phyloP scores from a whole-genome alignment of 2,329 filamentous ascomycete genomes.

The Scleromitrula shiraiana region DNA sequence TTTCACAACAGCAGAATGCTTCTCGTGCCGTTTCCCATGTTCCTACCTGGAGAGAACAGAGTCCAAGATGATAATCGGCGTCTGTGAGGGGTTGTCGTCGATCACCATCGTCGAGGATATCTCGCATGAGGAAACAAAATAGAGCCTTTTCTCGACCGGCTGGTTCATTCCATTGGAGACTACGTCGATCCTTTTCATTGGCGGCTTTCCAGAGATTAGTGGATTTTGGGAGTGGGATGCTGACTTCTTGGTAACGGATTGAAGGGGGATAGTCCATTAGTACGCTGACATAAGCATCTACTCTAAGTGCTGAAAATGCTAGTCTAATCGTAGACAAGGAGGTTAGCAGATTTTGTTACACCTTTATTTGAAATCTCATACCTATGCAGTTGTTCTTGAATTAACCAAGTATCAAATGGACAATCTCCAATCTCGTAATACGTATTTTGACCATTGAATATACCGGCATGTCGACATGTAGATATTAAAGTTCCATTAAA shows the following conservation, averaged over 20 bases:
- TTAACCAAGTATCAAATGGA: slow-evolving; percentile 1
- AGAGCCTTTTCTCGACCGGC: slow-evolving; percentile 3
- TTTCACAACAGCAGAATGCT: slow-evolving; percentile 1
- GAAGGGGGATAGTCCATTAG: slow-evolving; percentile 1
- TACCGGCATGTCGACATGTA: neutral
- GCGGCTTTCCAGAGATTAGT: neutral
- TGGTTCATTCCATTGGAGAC: slow-evolving; percentile 3
- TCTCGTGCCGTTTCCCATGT: slow-evolving; percentile 5
- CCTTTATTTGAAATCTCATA: neutral
- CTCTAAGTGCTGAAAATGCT: neutral
- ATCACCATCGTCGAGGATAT: neutral
- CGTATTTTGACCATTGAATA: slow-evolving; percentile 4
- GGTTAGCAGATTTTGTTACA: too few species aligned
- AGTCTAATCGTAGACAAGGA: neutral
- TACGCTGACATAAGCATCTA: slow-evolving; percentile 2
- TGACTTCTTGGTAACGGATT: slow-evolving; percentile 5
- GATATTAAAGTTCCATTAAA: neutral
- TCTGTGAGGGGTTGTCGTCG: neutral
- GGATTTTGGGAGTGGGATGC: slow-evolving; percentile 4
- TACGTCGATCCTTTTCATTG: slow-evolving; percentile 1
- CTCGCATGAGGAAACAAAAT: slow-evolving; percentile 4
- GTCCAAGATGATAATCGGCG: slow-evolving; percentile 1
- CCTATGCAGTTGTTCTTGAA: slow-evolving; percentile 4
- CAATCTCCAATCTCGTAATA: slow-evolving; percentile 5
- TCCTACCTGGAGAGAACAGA: slow-evolving; percentile 4